phyloP scores from a whole-genome alignment of 1,139 yeast genomes.

The Blastobotrys arbuscula region DNA sequence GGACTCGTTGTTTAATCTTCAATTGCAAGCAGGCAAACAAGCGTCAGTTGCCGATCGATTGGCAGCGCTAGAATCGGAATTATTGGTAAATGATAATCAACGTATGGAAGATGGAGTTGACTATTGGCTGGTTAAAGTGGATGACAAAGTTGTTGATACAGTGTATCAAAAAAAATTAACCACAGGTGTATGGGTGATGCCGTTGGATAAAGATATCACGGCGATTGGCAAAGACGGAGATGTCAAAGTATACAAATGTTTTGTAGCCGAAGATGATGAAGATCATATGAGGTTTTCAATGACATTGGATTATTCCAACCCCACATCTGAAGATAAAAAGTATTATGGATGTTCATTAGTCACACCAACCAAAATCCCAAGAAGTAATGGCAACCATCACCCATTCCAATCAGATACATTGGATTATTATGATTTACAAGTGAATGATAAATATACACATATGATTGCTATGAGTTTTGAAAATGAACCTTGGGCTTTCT shows the following conservation, averaged over 20 bases:
- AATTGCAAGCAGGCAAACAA: constrained; percentile 1
- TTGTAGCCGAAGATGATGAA: background rate
- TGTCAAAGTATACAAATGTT: background rate
- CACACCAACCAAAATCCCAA: background rate
- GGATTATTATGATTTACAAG: background rate
- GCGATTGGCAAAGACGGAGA: background rate
- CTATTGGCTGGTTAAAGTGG: background rate
- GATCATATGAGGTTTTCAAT: background rate
- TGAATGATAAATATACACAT: background rate
- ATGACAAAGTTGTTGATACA: background rate
- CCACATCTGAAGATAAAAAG: background rate
- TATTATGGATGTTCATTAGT: background rate
- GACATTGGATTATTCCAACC: background rate
- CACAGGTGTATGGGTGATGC: background rate
- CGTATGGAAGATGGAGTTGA: background rate
- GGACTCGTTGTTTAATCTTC: constrained; percentile 49
- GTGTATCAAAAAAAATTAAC: background rate
- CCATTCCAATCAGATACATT: background rate
- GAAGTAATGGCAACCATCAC: background rate
- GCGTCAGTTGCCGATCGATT: constrained; percentile 1
- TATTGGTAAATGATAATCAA: background rate
- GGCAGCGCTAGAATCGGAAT: constrained; percentile 2
- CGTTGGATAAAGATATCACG: background rate
- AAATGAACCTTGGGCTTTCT: background rate
- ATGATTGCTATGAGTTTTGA: background rate